Conservation (phyloP, 2,329 filamentous ascomycete species). For the Botrytis sinoallii region DNA sequence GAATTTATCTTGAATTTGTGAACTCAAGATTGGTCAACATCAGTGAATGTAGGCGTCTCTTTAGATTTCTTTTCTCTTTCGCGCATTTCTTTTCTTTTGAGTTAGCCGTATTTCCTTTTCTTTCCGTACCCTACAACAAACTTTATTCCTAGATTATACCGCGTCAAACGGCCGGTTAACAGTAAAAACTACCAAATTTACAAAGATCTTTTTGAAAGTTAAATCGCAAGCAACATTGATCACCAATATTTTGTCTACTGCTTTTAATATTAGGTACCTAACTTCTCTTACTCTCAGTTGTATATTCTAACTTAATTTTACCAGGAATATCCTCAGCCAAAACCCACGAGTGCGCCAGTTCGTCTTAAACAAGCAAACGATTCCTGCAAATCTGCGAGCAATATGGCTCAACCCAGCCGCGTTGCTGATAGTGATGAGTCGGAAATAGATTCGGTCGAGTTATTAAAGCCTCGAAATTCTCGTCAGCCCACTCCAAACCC, state of each 20-base stretch:
- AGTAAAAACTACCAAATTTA: neutral
- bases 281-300: neutral
- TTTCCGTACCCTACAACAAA: neutral
- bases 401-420: neutral
- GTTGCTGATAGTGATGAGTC: conserved; percentile 26
- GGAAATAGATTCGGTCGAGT: conserved; percentile 17
- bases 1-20: neutral
- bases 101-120: neutral
- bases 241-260: neutral
- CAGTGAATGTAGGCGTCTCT: neutral
- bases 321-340: neutral
- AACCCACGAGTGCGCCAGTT: neutral
- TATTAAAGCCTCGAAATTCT: neutral
- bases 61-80: neutral
- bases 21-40: neutral
- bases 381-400: neutral
- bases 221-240: neutral
- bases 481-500: conserved; percentile 22
- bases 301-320: neutral
- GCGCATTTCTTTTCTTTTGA: neutral
- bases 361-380: neutral
- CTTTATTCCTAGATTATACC: neutral
- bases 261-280: neutral
- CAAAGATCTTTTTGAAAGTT: neutral
- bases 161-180: neutral